These are phyloP conservation scores for Trichoderma cornu-damae DNA, from an alignment of 2,329 filamentous ascomycete species.

Conservation along the genomic window DNA sequence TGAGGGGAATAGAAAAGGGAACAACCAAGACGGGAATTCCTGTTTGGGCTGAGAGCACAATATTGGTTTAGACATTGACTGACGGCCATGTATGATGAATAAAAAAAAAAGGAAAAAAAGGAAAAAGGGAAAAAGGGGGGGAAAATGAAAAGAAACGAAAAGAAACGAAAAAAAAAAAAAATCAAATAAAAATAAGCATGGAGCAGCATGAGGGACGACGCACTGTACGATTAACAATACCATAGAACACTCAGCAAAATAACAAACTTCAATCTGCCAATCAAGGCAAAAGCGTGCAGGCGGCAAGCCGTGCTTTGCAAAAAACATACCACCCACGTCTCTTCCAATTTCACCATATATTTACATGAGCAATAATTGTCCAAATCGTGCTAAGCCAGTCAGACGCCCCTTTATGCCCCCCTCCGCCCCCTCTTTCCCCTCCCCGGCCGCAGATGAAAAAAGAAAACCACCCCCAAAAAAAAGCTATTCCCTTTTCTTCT, in stretches of 20 bases:
- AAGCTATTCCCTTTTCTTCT: conserved; percentile 8
- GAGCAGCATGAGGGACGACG: neutral
- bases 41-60: neutral
- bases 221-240: conserved; percentile 16
- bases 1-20: conserved; percentile 21
- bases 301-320: neutral
- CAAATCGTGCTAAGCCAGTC: conserved; percentile 18
- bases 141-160: too few relatives aligned
- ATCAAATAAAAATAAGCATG: conserved; percentile 15
- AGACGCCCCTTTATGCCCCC: conserved; percentile 19
- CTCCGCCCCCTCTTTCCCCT: too few relatives aligned
- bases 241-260: neutral
- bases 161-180: too few relatives aligned
- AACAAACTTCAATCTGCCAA: neutral
- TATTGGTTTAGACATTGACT: neutral
- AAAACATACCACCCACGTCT: neutral
- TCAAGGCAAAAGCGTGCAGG: neutral
- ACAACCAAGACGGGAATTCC: neutral
- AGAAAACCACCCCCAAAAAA: too few relatives aligned
- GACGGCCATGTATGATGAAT: conserved; percentile 5
- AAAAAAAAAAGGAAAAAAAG: too few relatives aligned
- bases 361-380: conserved; percentile 20
- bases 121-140: too few relatives aligned
- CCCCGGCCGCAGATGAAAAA: too few relatives aligned
- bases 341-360: conserved; percentile 14